These are phyloP conservation scores for Orbilia oligospora DNA, from an alignment of 2,329 filamentous ascomycete genomes.

Conservation along the genomic window DNA sequence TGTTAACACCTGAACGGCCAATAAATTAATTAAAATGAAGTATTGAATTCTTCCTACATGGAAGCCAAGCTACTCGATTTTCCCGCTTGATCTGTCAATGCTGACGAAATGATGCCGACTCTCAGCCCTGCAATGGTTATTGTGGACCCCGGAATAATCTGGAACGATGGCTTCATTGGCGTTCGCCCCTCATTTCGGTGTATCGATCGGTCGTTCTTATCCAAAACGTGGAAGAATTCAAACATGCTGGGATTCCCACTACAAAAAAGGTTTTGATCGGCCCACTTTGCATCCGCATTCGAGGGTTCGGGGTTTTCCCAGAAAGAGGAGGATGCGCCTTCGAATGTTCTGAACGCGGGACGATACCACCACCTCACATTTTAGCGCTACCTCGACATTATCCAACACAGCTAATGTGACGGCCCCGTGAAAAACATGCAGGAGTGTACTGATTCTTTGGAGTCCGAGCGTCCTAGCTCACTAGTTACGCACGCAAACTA, in stretches of 20 bases:
- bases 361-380: conserved; percentile 11
- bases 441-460: conserved; percentile 12
- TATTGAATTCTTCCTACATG: not conserved
- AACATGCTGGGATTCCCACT: conserved; percentile 25
- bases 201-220: conserved; percentile 32
- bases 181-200: conserved; percentile 23
- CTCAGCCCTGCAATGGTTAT: conserved; percentile 56
- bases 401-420: conserved; percentile 38
- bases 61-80: conserved; percentile 1
- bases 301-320: conserved; percentile 12
- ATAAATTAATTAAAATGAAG: conserved; percentile 1
- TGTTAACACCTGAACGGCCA: too few species aligned
- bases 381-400: conserved; percentile 28
- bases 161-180: conserved; percentile 31
- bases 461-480: conserved; percentile 43
- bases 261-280: conserved; percentile 21
- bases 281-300: conserved; percentile 42
- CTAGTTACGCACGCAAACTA: conserved; percentile 20
- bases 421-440: conserved; percentile 17
- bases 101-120: conserved; percentile 28
- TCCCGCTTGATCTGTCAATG: conserved; percentile 5
- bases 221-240: conserved; percentile 59
- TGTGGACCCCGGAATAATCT: conserved; percentile 38
- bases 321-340: not conserved
- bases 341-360: conserved; percentile 45